Evolutionary conservation across 2,329 filamentous ascomycete genomes (phyloP), one percentile per base, ranked within the genome.

Genomic region (Microdochium paspali): DNA sequence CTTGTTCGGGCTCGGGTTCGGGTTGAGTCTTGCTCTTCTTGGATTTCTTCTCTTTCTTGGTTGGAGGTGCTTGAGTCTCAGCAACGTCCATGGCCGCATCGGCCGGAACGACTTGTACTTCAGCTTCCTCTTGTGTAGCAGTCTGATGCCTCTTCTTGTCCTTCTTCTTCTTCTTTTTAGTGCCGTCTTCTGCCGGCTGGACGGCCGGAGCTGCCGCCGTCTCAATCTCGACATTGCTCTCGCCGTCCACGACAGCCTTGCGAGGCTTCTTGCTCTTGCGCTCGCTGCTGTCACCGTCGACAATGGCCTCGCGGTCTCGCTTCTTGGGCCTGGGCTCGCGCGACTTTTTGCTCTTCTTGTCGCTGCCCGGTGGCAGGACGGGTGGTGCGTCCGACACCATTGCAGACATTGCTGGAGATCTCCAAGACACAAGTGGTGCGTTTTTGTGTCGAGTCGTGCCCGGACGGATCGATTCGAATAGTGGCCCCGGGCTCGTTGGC

Each of bases 211-310:
- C n/a, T n/a, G n/a, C n/a, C n/a, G n/a, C n/a, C n/a, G n/a, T n/a
- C n/a, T n/a, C n/a, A n/a, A n/a, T n/a, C n/a, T n/a, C n/a, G n/a
- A n/a, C n/a, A n/a, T n/a, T n/a, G n/a, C n/a, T n/a, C n/a, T n/a
- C n/a, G 30, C 10, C 44, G 10, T n/a, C 28, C 9, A 26, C 24
- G 2, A 23, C 43, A 24, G 45, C 46, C 23, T 57, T 72, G 60
- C 73, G 75, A 4, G 72, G 71, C 50, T 71, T 73, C 54, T 77
- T 76, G 55, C 72, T 65, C 59, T 71, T 73, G 56, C 69, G 68
- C 50, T 74, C 70, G 30, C 60, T 58, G 44, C 66, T 63, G 35
- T 61, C 63, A n/a, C n/a, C n/a, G 7, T 53, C 49, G 20, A 44
- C n/a, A 15, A 44, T 23, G 24, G 53, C 56, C 4, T 54, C 56